Evolutionary conservation across 176 grass and related monocot species (phyloP).

Genomic region (Urochloa ruziziensis): DNA sequence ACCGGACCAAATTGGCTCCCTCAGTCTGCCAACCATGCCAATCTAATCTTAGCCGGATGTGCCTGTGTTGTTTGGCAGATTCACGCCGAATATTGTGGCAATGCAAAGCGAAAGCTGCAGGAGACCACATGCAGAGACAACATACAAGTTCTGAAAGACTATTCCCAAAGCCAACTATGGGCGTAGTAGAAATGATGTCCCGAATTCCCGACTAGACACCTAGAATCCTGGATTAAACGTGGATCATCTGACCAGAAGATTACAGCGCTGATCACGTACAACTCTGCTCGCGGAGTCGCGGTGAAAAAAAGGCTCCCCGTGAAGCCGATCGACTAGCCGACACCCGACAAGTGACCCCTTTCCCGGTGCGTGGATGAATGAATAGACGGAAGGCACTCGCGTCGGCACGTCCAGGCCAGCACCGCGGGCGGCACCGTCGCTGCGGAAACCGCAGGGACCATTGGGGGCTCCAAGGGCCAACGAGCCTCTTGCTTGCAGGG

Average conservation of each 20-base stretch:
- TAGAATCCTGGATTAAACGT: not conserved
- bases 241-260: not conserved
- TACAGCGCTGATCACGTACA: not conserved
- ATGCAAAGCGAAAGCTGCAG: not conserved
- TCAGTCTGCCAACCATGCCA: not conserved
- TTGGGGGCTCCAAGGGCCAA: constrained; percentile 37
- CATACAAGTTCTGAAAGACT: too few species aligned
- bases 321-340: not conserved
- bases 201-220: too few species aligned
- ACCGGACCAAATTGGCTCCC: not conserved
- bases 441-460: not conserved
- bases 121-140: not conserved
- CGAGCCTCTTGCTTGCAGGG: not conserved
- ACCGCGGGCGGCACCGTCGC: not conserved
- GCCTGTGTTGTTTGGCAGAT: not conserved
- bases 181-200: too few species aligned
- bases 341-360: not conserved
- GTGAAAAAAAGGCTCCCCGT: not conserved
- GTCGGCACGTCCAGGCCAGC: constrained; percentile 6
- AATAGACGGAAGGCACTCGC: not conserved
- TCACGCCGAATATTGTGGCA: not conserved
- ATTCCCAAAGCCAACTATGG: too few species aligned
- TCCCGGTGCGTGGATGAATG: not conserved
- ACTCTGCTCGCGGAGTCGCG: not conserved
- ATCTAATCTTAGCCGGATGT: not conserved